Base-by-base conservation (phyloP, 2,329 filamentous ascomycete genomes). In the Aspergillus ustus region DNA sequence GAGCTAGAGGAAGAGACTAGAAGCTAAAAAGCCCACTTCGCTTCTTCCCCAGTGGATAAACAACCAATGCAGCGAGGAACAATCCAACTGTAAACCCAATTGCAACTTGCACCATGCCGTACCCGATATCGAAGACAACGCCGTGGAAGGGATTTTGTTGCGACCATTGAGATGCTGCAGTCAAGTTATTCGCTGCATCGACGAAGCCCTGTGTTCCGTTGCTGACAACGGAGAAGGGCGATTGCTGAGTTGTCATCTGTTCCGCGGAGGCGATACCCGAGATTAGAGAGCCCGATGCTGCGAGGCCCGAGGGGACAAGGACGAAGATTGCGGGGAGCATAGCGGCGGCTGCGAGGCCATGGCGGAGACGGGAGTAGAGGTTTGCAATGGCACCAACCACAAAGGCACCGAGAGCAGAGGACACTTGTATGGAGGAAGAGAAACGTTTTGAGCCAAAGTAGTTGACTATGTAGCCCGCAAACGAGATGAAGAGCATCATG, bases 301-400 rank as follows among this genome's bases (percentile, higher is more conserved):
- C 84, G 3, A 89, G 78, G 4, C 87, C 87, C 5, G 83, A 85
- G 0, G 87, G 87, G 0, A 89, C 86, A 63, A 88, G 85, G 1
- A 89, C 85, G 66, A 96, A 96, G 68, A 97, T 96, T 19, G 91
- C 93, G 0, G 93, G 93, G 7, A 97, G 81, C 83, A 97, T 92
- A 4, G 91, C 91, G 0, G 92, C 92, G 0, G 92, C 92, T 0
- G 93, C 93, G 2, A 97, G 84, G 1, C 91, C 91, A 73, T 94
- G 92, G 19, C 90, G 77, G 20, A 84, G 71, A 9, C 92, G 86
- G 29, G 89, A 90, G 79, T 96, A 95, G 2, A 93, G 73, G 68
- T 96, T 96, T 9, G 91, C 91, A 54, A 93, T 79, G 45, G 94
- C 85, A n/a, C 92, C 92, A 19, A 96, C 88, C 1, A 87, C 86